Percentiles rank a stretch among this genome's conserved stretches.
Conservation (phyloP, 805 yeast genomes). For the Kodamaea sagamina region DNA sequence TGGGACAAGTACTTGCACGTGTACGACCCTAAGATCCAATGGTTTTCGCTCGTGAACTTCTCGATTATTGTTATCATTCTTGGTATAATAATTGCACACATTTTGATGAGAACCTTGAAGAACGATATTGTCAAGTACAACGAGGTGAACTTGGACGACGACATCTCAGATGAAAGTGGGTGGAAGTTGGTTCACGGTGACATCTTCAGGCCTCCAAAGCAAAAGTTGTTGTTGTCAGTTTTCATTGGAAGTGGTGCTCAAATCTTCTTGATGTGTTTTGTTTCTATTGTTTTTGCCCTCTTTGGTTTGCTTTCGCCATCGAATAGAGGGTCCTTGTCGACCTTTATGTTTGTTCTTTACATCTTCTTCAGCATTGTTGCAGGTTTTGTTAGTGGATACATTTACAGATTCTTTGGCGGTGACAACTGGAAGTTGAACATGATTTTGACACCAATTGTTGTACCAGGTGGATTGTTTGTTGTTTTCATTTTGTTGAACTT, state of each 20-base stretch:
- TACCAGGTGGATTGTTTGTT: conserved; percentile 76
- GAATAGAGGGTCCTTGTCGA: conserved; percentile 89
- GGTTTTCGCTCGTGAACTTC: conserved; percentile 91
- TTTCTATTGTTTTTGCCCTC: conserved; percentile 78
- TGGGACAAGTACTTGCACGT: conserved; percentile 97
- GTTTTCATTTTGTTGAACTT: conserved; percentile 74
- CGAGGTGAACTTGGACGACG: conserved; percentile 84
- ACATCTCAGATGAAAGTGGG: conserved; percentile 88
- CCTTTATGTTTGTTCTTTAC: conserved; percentile 83
- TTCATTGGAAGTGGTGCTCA: conserved; percentile 89
- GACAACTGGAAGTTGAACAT: conserved; percentile 86
- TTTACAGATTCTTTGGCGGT: conserved; percentile 90
- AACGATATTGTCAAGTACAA: conserved; percentile 87
- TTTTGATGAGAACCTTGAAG: conserved; percentile 74
- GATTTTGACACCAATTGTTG: conserved; percentile 76
- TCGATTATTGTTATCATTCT: conserved; percentile 77
- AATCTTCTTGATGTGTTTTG: conserved; percentile 70
- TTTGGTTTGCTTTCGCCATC: conserved; percentile 91
- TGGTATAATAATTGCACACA: conserved; percentile 75
- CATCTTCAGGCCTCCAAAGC: conserved; percentile 81
- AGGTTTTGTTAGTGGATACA: conserved; percentile 81
- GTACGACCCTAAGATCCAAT: conserved; percentile 89
- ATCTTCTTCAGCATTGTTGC: conserved; percentile 81
- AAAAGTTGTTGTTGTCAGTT: conserved; percentile 71
- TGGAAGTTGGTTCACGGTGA: conserved; percentile 98